These are phyloP conservation scores for Trichocomaceae sp. DNA, from an alignment of 2,329 filamentous ascomycete genomes.

Conservation along the genomic window DNA sequence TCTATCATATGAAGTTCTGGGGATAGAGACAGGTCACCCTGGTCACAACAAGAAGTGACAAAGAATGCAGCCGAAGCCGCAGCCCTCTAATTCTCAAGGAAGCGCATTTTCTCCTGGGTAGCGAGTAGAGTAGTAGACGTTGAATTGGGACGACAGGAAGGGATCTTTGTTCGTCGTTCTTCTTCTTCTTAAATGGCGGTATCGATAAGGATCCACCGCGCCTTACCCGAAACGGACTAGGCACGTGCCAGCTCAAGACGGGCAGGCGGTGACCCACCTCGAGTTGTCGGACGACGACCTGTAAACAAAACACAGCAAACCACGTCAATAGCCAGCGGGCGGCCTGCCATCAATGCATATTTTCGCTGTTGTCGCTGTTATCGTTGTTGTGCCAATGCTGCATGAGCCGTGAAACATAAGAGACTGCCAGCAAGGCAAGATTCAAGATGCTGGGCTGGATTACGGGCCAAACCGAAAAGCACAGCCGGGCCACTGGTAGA, in stretches of 20 bases:
- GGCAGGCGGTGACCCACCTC: conserved; percentile 13
- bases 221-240: background rate
- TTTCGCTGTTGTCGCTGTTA: conserved; percentile 13
- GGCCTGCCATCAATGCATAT: conserved; percentile 5
- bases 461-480: conserved; percentile 24
- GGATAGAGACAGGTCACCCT: conserved; percentile 19
- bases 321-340: conserved; percentile 21
- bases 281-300: background rate
- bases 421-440: conserved; percentile 12
- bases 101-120: conserved; percentile 22
- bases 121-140: background rate
- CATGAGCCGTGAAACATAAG: conserved; percentile 11
- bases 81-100: conserved; percentile 32
- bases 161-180: too few relatives aligned
- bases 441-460: conserved; percentile 31
- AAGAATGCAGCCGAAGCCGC: conserved; percentile 39
- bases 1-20: conserved; percentile 15
- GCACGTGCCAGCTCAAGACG: conserved; percentile 5
- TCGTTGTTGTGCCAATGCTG: conserved; percentile 12
- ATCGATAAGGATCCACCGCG: conserved; percentile 13
- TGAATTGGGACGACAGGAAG: background rate
- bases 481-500: conserved; percentile 25
- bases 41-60: conserved; percentile 26
- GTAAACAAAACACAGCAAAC: conserved; percentile 31
- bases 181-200: conserved; percentile 15